Percentiles rank a stretch among this genome's conserved stretches.
These are phyloP conservation scores for Zychaea mexicana DNA, from an alignment of 371 early-diverging fungal species.

Conservation along the genomic window DNA sequence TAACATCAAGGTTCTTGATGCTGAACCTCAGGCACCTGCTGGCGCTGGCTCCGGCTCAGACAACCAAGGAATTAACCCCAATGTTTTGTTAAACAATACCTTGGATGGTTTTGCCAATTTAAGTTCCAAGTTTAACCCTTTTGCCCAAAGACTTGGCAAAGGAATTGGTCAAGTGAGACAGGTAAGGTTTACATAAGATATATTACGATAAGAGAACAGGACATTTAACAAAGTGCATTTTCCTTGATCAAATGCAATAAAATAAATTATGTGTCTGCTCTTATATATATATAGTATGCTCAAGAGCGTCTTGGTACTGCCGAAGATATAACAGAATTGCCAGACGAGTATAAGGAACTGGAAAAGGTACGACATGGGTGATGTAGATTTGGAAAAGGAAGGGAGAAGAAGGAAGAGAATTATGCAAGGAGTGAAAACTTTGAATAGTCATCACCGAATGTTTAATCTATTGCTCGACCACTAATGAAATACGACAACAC, in stretches of 20 bases:
- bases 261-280: no score
- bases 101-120: conserved; percentile 68
- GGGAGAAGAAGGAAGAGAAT: not conserved
- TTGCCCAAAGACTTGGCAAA: conserved; percentile 71
- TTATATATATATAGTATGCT: conserved; percentile 66
- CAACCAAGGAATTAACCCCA: conserved; percentile 24
- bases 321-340: conserved; percentile 86
- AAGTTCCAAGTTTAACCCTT: conserved; percentile 70
- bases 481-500: not conserved
- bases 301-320: conserved; percentile 85
- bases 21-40: conserved; percentile 21
- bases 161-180: conserved; percentile 83
- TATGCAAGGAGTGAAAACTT: no score
- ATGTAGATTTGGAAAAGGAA: not conserved
- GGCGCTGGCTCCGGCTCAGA: conserved; percentile 4
- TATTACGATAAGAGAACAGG: not conserved
- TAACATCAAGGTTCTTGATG: conserved; percentile 31
- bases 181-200: conserved; percentile 41
- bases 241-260: not conserved
- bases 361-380: conserved; percentile 55
- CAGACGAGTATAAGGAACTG: conserved; percentile 86
- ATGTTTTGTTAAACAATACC: conserved; percentile 32
- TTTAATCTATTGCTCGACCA: not conserved
- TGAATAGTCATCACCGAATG: no score
- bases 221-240: not conserved